phyloP scores from a whole-genome alignment of 768 basidiomycete genomes.

The Termitomyces sp. region DNA sequence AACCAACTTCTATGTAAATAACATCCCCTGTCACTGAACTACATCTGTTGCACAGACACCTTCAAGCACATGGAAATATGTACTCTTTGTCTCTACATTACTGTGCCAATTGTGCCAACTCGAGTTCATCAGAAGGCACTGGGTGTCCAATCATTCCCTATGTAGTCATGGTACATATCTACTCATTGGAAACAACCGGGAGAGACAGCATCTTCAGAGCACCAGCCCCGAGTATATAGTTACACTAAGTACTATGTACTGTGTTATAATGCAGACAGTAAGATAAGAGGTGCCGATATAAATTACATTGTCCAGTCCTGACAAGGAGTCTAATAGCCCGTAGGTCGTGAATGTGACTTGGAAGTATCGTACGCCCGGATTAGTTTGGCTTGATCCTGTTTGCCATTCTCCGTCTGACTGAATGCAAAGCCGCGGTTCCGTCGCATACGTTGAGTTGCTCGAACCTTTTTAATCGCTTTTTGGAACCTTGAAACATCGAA shows the following conservation, averaged over 20 bases:
- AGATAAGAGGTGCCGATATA: constrained; percentile 20
- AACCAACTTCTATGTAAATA: background rate
- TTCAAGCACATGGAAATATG: too few species aligned
- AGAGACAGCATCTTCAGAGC: background rate
- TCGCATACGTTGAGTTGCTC: constrained; percentile 97
- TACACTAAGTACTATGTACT: background rate
- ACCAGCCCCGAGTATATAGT: background rate
- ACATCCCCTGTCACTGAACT: too few species aligned
- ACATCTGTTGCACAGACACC: too few species aligned
- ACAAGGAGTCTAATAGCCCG: constrained; percentile 54
- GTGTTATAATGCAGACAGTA: constrained; percentile 11
- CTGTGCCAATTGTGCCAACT: too few species aligned
- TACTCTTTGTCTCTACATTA: too few species aligned
- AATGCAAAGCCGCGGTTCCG: constrained; percentile 97
- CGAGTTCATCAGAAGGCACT: too few species aligned
- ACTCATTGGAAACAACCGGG: background rate
- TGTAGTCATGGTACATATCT: too few species aligned
- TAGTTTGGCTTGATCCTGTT: constrained; percentile 82
- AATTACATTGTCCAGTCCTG: constrained; percentile 35
- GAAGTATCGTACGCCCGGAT: constrained; percentile 89
- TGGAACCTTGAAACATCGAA: constrained; percentile 61
- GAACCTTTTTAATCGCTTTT: constrained; percentile 99
- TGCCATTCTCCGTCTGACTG: constrained; percentile 89
- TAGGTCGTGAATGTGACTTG: constrained; percentile 62
- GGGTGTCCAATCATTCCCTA: too few species aligned